Percentiles rank a stretch among this genome's conserved stretches.
These are phyloP conservation scores for Orychophragmus violaceus DNA, from an alignment of 345 rosid genomes.

Conservation along the genomic window DNA sequence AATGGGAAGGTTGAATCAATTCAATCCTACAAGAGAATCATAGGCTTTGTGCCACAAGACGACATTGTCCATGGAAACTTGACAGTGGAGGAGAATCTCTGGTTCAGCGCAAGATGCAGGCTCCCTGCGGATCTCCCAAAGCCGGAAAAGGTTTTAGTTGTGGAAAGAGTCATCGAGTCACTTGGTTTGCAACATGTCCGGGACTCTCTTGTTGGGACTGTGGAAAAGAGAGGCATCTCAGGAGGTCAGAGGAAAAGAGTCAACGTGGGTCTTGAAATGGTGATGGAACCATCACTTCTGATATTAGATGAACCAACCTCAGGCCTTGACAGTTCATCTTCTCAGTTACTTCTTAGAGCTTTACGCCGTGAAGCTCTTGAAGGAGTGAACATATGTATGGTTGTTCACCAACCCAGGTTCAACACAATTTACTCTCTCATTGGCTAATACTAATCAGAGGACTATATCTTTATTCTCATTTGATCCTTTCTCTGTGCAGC, in stretches of 20 bases:
- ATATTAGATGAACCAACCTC: conserved; percentile 98
- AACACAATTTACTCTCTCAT: conserved; percentile 3
- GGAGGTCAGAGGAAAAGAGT: conserved; percentile 99
- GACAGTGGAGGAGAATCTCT: conserved; percentile 92
- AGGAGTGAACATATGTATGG: conserved; percentile 94
- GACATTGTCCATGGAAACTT: conserved; percentile 99
- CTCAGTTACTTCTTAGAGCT: conserved; percentile 87
- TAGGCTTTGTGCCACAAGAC: conserved; percentile 96
- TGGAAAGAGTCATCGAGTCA: conserved; percentile 88
- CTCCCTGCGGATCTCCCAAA: conserved; percentile 71
- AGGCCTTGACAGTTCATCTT: conserved; percentile 97
- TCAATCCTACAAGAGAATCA: conserved; percentile 80
- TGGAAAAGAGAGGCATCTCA: conserved; percentile 93
- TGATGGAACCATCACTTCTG: conserved; percentile 98
- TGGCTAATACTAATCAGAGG: background rate
- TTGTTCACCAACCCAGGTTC: conserved; percentile 95
- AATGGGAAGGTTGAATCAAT: conserved; percentile 82
- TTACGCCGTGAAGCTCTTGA: conserved; percentile 98
- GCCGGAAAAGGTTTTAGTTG: conserved; percentile 80
- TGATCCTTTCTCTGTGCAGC: conserved; percentile 37
- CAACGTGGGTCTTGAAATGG: conserved; percentile 99
- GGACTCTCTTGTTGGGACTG: conserved; percentile 92
- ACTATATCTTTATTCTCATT: background rate
- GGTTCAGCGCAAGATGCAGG: conserved; percentile 99
- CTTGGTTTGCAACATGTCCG: conserved; percentile 80